These are phyloP conservation scores for Linnemannia schmuckeri DNA, from an alignment of 192 early-diverging fungal species.

Conservation along the genomic window DNA sequence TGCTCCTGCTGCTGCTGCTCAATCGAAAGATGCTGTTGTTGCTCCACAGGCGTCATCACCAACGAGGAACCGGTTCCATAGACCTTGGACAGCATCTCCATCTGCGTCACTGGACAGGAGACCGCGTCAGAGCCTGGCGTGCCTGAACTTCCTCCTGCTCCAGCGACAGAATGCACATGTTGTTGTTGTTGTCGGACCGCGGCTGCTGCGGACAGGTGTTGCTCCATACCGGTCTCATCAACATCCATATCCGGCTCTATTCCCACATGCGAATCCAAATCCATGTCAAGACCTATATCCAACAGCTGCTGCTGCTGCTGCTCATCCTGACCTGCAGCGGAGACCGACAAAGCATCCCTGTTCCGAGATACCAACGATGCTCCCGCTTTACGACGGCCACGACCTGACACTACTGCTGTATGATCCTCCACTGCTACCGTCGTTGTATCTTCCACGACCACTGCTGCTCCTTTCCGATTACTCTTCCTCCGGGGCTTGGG, in stretches of 20 bases:
- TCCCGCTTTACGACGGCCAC: not conserved
- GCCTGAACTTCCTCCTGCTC: not conserved
- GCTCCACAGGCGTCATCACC: not conserved
- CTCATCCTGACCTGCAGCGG: not conserved
- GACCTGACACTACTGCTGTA: not conserved
- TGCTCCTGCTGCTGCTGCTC: not conserved
- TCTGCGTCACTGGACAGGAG: not conserved
- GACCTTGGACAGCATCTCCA: constrained; percentile 14
- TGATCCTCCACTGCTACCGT: not conserved
- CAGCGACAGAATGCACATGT: not conserved
- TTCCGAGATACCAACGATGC: not conserved
- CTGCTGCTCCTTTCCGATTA: not conserved
- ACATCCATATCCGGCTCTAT: constrained; percentile 6
- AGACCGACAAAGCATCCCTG: not conserved
- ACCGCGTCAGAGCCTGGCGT: not conserved
- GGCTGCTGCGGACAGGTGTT: not conserved
- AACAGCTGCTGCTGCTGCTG: not conserved
- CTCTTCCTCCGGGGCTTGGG: not conserved
- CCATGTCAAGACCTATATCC: not conserved
- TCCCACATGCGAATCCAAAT: constrained; percentile 4
- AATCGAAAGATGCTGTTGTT: not conserved
- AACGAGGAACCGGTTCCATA: not conserved
- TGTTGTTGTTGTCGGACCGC: not conserved
- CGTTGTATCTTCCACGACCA: not conserved
- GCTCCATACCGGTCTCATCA: constrained; percentile 7